Conservation (phyloP, 1,284 basidiomycete genomes). For the Ceratobasidium sp. region DNA sequence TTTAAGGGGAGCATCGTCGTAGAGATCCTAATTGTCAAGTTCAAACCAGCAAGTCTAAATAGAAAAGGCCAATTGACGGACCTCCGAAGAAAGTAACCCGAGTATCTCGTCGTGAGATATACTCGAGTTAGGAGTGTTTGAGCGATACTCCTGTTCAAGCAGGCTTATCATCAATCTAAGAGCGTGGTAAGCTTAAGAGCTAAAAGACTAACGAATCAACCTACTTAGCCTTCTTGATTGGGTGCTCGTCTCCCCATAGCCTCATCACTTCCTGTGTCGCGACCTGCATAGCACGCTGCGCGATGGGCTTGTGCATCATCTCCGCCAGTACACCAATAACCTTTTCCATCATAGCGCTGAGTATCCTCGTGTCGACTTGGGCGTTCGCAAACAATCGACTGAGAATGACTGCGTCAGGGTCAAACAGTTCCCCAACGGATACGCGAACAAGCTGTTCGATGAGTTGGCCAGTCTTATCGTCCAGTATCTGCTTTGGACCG, state of each 20-base stretch:
- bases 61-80: background rate
- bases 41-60: no score
- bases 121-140: constrained; percentile 16
- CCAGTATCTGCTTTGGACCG: constrained; percentile 13
- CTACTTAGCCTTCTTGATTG: constrained; percentile 52
- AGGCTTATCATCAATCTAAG: constrained; percentile 44
- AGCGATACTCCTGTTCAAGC: constrained; percentile 45
- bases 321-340: constrained; percentile 53
- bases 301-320: constrained; percentile 43
- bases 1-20: constrained; percentile 47
- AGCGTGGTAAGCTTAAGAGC: background rate
- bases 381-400: constrained; percentile 48
- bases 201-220: constrained; percentile 6
- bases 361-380: constrained; percentile 51
- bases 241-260: constrained; percentile 49
- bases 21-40: constrained; percentile 40
- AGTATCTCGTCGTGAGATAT: constrained; percentile 26
- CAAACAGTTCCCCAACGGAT: constrained; percentile 50
- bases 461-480: constrained; percentile 40
- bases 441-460: constrained; percentile 53
- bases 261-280: constrained; percentile 23
- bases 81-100: constrained; percentile 35
- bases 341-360: constrained; percentile 51
- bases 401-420: constrained; percentile 40
- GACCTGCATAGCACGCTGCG: constrained; percentile 28